A percentile compares a stretch with the other conserved stretches of the same genome.
phyloP scores from a whole-genome alignment of 164 flowering plant species.

The Magnolia officinalis region DNA sequence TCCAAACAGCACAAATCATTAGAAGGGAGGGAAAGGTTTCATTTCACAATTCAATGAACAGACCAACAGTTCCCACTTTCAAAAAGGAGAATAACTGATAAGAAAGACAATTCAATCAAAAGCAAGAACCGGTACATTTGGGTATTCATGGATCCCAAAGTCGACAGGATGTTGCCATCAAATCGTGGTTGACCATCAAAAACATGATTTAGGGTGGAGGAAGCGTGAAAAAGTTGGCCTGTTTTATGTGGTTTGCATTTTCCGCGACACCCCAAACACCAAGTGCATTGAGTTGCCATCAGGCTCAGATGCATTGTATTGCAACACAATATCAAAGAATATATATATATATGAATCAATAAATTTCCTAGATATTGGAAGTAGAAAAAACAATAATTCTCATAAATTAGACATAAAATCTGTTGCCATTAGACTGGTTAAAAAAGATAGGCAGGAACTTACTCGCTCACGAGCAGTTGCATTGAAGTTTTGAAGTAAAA shows the following conservation, averaged over 20 bases:
- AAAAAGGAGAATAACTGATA: background rate
- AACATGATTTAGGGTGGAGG: too few relatives aligned
- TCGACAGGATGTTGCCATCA: background rate
- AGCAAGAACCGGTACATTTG: background rate
- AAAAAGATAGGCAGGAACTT: conserved; percentile 18
- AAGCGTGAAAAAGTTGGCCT: too few relatives aligned
- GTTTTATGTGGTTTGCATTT: too few relatives aligned
- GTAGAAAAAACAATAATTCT: background rate
- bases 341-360: too few relatives aligned
- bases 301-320: too few relatives aligned
- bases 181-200: too few relatives aligned
- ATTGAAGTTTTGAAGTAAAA: conserved; percentile 87
- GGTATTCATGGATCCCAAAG: background rate
- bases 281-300: too few relatives aligned
- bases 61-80: too few relatives aligned
- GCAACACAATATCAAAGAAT: too few relatives aligned
- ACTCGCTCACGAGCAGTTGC: conserved; percentile 66
- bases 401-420: background rate
- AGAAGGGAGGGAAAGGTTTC: background rate
- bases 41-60: background rate
- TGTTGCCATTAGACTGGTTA: background rate
- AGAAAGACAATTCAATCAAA: background rate
- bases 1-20: conserved; percentile 1
- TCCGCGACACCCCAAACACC: too few relatives aligned
- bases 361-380: background rate